These are phyloP conservation scores for Talaromyces sp. DNA, from an alignment of 2,329 filamentous ascomycete genomes.

Conservation along the genomic window DNA sequence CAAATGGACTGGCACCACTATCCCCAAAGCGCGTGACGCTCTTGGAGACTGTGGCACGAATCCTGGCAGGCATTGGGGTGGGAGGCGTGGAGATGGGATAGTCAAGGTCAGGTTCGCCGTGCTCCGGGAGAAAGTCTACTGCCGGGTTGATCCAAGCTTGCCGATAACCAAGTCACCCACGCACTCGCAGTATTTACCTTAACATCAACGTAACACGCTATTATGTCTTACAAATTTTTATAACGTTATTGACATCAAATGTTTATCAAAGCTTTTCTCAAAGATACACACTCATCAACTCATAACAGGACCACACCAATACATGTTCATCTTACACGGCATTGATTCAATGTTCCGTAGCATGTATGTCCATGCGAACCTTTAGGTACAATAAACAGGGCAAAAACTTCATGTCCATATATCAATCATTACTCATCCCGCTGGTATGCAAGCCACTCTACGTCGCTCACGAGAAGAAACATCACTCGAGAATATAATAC, in stretches of 20 bases:
- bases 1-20: slow-evolving; percentile 7
- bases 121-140: not conserved
- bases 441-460: slow-evolving; percentile 8
- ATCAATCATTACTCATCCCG: slow-evolving; percentile 12
- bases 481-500: not conserved
- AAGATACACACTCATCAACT: not conserved
- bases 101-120: not conserved
- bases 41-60: slow-evolving; percentile 30
- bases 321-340: not conserved
- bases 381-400: not conserved
- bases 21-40: slow-evolving; percentile 27
- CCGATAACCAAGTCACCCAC: not conserved
- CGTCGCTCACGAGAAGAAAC: not conserved
- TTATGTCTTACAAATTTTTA: not conserved
- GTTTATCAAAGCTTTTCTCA: not conserved
- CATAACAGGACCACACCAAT: not conserved
- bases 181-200: not conserved
- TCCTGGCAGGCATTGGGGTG: slow-evolving; percentile 34
- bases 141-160: not conserved
- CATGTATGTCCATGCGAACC: not conserved
- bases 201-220: not conserved
- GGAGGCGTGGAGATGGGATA: not conserved
- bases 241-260: not conserved
- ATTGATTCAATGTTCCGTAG: not conserved
- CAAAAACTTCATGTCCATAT: not conserved